Percentiles rank a stretch among this genome's conserved stretches.
Evolutionary conservation across 306 rosid genomes (phyloP).

Genomic region (Bauhinia variegata): DNA sequence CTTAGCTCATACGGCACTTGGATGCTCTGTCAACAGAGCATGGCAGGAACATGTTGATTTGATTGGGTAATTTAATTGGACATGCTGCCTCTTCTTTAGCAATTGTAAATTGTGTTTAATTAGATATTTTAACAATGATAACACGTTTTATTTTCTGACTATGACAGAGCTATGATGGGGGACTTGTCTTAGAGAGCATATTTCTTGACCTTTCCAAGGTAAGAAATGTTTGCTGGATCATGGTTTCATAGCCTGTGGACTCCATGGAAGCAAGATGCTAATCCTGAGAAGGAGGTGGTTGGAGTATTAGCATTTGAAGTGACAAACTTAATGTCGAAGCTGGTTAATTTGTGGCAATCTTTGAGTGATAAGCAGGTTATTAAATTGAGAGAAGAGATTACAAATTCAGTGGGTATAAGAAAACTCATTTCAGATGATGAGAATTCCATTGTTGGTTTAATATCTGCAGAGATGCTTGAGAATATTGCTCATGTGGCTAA

Average conservation of each 20-base stretch:
- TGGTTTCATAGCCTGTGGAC: conserved; percentile 90
- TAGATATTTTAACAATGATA: too few species aligned
- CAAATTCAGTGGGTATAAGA: conserved; percentile 70
- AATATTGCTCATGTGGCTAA: conserved; percentile 72
- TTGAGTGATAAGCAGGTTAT: conserved; percentile 76
- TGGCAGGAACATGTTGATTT: conserved; percentile 24
- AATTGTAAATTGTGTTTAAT: conserved; percentile 22
- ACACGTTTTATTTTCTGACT: conserved; percentile 22
- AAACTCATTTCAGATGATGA: conserved; percentile 90
- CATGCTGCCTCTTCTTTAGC: conserved; percentile 7
- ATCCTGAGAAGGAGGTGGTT: conserved; percentile 59
- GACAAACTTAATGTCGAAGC: conserved; percentile 92
- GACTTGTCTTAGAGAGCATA: conserved; percentile 43
- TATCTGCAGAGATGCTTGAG: conserved; percentile 75
- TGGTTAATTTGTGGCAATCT: conserved; percentile 84
- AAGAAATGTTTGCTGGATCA: conserved; percentile 74
- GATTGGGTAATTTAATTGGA: conserved; percentile 18
- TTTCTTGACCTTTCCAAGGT: conserved; percentile 35
- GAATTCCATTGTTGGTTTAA: conserved; percentile 55
- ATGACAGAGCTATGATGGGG: conserved; percentile 42
- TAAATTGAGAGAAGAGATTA: conserved; percentile 76
- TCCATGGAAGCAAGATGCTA: conserved; percentile 63
- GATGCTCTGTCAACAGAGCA: too few species aligned
- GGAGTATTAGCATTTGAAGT: conserved; percentile 96
- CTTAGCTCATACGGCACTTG: too few species aligned